Evolutionary conservation across 2,329 filamentous ascomycete species (phyloP).

Genomic region (Fusarium metavorans): DNA sequence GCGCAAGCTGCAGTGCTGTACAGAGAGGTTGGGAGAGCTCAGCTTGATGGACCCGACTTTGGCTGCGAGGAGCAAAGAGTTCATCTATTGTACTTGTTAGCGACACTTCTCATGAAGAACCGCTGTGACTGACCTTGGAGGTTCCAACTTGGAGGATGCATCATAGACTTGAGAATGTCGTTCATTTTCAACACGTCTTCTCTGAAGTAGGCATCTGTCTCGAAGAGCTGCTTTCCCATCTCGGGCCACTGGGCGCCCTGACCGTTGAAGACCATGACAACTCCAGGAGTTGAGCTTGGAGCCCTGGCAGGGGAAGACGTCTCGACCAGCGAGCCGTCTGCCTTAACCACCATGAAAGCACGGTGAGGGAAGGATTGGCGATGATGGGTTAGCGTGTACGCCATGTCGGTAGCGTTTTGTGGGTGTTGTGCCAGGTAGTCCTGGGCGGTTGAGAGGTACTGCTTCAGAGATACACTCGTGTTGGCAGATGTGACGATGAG

Average conservation of each 20-base stretch:
- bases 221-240: background rate
- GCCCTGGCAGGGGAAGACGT: background rate
- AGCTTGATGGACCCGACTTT: background rate
- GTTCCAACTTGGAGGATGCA: background rate
- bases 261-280: background rate
- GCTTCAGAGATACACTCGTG: background rate
- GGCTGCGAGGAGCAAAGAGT: background rate
- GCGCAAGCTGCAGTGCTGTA: background rate
- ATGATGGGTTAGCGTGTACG: background rate
- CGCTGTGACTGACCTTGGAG: background rate
- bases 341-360: background rate
- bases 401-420: background rate
- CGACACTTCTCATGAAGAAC: background rate
- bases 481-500: background rate
- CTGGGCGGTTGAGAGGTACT: background rate
- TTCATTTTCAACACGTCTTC: background rate
- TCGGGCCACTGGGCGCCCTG: constrained; percentile 48
- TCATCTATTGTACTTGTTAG: background rate
- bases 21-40: background rate
- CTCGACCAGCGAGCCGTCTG: background rate
- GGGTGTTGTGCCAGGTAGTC: background rate
- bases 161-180: background rate
- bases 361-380: background rate
- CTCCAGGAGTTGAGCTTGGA: background rate
- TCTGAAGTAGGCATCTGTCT: background rate